A percentile compares a stretch with the other conserved stretches of the same genome.
Conservation (phyloP, 805 yeast species). For the Candida insectorum region DNA sequence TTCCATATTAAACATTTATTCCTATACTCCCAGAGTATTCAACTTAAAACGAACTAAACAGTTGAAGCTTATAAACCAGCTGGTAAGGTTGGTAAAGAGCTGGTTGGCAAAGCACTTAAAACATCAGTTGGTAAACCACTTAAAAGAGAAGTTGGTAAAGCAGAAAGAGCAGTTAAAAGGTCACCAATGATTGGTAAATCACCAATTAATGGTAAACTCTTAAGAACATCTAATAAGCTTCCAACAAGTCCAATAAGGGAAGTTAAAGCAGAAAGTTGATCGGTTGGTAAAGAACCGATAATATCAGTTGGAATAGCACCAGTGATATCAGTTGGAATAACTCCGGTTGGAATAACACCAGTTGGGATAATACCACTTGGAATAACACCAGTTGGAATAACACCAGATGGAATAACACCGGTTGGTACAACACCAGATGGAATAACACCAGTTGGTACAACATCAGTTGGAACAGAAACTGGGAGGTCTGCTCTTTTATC, state of each 20-base stretch:
- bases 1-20: too few species aligned
- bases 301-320: constrained; percentile 7
- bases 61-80: too few species aligned
- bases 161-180: constrained; percentile 6
- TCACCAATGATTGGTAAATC: constrained; percentile 10
- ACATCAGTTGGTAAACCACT: constrained; percentile 7
- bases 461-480: constrained; percentile 4
- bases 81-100: constrained; percentile 6
- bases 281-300: constrained; percentile 6
- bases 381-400: neutral
- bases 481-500: constrained; percentile 8
- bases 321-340: constrained; percentile 7
- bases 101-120: constrained; percentile 5
- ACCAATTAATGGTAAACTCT: constrained; percentile 10
- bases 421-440: constrained; percentile 7
- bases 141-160: constrained; percentile 8
- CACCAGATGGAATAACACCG: constrained; percentile 6
- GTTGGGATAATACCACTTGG: constrained; percentile 7
- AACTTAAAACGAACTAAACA: too few species aligned
- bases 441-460: constrained; percentile 7
- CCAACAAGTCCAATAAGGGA: constrained; percentile 6
- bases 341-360: neutral
- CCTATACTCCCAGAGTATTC: too few species aligned
- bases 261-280: neutral
- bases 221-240: constrained; percentile 4